Base-by-base conservation (phyloP, 371 early-diverging fungal genomes). In the Batkoa obscura region DNA sequence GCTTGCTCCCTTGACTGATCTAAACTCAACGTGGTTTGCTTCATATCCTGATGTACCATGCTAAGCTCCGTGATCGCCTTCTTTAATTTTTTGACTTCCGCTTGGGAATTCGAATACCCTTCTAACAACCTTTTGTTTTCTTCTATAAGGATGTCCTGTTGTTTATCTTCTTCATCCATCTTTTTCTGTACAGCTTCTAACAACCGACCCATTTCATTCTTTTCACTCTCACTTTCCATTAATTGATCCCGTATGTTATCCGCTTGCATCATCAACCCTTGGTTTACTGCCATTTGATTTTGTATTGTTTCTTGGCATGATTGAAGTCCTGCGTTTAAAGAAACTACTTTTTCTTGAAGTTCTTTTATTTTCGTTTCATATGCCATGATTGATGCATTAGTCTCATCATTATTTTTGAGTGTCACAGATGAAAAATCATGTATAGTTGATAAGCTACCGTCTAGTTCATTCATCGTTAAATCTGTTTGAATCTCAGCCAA, bases 1-100 rank as follows among this genome's bases (percentile, higher is more conserved):
- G 55, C 55, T 42, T 55, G 39, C 31, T 35, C 55, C 3, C 55
- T 13, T 2, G 55, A 41, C 33, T 55, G 55, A 17, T 55, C 55
- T 31, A 55, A 31, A 8, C 30, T 43, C 4, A 33, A 32, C 2
- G 15, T 38, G 3, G 55, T 33, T 3, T 55, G 4, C n/a, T 42
- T 55, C 23, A 38, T 43, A 32, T 38, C 55, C 34, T 55, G 41
- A 30, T 55, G 39, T 1, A 55, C 30, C 41, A n/a, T 33, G 4
- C 12, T 42, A 9, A 55, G 23, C 15, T 55, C 55, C 6, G 43
- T 42, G 3, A 55, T 3, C 3, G 55, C 55, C 9, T 33, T 13
- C 31, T 55, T 55, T n/a, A 55, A 33, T 23, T 55, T 39, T 23
- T 55, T 55, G 34, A 33, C 31, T 30, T 55, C 55, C 3, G 5